Conservation (phyloP, 306 rosid species). For the Hippophae tibetana region DNA sequence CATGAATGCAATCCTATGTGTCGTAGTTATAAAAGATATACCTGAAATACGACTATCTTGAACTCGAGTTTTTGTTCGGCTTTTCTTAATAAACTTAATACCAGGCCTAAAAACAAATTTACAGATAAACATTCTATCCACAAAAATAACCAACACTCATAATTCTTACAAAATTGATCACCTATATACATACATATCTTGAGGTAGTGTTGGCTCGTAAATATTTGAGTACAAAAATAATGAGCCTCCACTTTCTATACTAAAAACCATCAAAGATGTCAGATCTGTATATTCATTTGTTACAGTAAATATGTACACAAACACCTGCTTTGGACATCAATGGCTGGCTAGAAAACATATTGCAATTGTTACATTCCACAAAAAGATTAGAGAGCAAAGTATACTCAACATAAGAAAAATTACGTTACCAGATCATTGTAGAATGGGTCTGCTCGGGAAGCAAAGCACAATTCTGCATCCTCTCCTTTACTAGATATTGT, state of each 20-base stretch:
- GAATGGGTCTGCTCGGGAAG: conserved; percentile 98
- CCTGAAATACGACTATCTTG: too few species aligned
- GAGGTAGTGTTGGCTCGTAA: conserved; percentile 93
- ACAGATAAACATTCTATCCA: too few species aligned
- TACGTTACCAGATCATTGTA: conserved; percentile 73
- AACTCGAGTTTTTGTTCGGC: too few species aligned
- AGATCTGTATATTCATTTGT: conserved; percentile 94
- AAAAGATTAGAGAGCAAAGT: conserved; percentile 7
- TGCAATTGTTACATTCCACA: conserved; percentile 29
- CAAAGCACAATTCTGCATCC: conserved; percentile 87
- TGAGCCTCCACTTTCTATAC: conserved; percentile 92
- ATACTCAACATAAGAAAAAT: conserved; percentile 13
- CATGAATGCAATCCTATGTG: too few species aligned
- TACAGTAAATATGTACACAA: conserved; percentile 89
- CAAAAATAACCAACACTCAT: too few species aligned
- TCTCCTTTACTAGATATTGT: conserved; percentile 95
- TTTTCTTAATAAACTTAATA: too few species aligned
- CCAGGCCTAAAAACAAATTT: too few species aligned
- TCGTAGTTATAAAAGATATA: too few species aligned
- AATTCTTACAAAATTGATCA: too few species aligned
- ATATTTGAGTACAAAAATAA: conserved; percentile 68
- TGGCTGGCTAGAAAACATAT: conserved; percentile 66
- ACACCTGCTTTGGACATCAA: conserved; percentile 97
- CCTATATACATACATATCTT: conserved; percentile 67
- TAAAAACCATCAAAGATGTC: conserved; percentile 84